Percentiles rank a stretch among this genome's conserved stretches.
Evolutionary conservation across 2,329 filamentous ascomycete genomes (phyloP).

Genomic region (Fusarium sp.): DNA sequence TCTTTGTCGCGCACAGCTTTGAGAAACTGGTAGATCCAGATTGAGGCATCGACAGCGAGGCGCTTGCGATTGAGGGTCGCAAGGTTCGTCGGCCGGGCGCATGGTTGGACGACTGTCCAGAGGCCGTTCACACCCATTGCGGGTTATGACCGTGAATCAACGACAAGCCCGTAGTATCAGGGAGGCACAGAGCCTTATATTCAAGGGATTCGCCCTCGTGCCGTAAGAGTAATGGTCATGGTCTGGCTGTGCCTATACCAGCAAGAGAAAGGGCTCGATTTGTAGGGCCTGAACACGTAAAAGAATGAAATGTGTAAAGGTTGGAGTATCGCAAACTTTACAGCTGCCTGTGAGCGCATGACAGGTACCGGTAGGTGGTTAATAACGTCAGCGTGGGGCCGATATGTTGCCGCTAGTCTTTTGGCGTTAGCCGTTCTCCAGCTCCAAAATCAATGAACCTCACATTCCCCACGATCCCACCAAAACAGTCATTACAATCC

Average conservation of each 20-base stretch:
- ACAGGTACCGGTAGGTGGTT: neutral
- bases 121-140: slow-evolving; percentile 97
- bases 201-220: slow-evolving; percentile 43
- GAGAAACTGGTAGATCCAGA: slow-evolving; percentile 99
- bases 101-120: slow-evolving; percentile 96
- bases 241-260: neutral
- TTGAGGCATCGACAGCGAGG: slow-evolving; percentile 96
- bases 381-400: slow-evolving; percentile 47
- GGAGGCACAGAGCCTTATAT: slow-evolving; percentile 18
- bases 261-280: neutral
- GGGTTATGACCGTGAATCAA: slow-evolving; percentile 28
- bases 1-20: slow-evolving; percentile 99
- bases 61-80: slow-evolving; percentile 96
- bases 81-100: slow-evolving; percentile 94
- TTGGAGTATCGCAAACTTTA: slow-evolving; percentile 21
- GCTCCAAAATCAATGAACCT: slow-evolving; percentile 22
- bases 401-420: slow-evolving; percentile 20
- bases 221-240: slow-evolving; percentile 24
- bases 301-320: neutral
- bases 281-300: neutral
- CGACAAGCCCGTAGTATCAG: neutral
- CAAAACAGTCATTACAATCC: slow-evolving; percentile 1
- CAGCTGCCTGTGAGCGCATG: slow-evolving; percentile 6
- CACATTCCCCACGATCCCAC: slow-evolving; percentile 12
- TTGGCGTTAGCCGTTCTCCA: slow-evolving; percentile 26